Conservation (phyloP, 768 basidiomycete genomes). For the Rhodotorula babjevae region DNA sequence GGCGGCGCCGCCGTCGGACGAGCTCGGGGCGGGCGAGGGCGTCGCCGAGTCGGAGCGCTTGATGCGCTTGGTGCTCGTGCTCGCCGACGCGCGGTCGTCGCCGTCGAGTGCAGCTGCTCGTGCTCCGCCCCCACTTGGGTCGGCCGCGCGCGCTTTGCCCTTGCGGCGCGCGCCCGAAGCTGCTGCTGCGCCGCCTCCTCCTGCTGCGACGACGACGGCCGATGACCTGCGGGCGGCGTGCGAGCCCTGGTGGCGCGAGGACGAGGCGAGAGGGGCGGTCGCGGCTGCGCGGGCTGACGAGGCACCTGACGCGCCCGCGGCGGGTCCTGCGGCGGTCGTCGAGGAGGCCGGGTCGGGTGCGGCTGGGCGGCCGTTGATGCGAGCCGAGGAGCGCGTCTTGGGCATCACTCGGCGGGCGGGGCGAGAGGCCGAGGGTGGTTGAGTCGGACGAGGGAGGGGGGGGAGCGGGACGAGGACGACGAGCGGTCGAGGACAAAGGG, state of each 20-base stretch:
- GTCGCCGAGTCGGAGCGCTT: constrained; percentile 2
- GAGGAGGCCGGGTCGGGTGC: neutral
- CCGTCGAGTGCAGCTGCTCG: neutral
- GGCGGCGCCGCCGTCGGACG: neutral
- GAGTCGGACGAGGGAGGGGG: neutral
- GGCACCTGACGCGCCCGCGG: neutral
- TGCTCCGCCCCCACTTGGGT: neutral
- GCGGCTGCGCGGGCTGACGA: neutral
- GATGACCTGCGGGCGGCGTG: neutral
- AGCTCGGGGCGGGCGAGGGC: neutral
- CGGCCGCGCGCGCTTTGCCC: neutral
- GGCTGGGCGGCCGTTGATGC: neutral
- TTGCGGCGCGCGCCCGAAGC: neutral
- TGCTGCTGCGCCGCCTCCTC: too few relatives aligned
- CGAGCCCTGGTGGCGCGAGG: neutral
- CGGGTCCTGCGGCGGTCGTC: neutral
- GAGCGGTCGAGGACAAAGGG: neutral
- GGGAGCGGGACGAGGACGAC: neutral
- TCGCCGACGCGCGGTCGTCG: neutral
- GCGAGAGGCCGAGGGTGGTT: neutral
- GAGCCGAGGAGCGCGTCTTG: neutral
- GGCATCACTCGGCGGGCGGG: neutral
- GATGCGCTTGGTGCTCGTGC: neutral
- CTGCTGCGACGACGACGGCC: too few relatives aligned
- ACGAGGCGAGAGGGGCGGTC: neutral